Evolutionary conservation across 495 filamentous ascomycete genomes (phyloP).

Genomic region (Thermothielavioides terrestris): DNA sequence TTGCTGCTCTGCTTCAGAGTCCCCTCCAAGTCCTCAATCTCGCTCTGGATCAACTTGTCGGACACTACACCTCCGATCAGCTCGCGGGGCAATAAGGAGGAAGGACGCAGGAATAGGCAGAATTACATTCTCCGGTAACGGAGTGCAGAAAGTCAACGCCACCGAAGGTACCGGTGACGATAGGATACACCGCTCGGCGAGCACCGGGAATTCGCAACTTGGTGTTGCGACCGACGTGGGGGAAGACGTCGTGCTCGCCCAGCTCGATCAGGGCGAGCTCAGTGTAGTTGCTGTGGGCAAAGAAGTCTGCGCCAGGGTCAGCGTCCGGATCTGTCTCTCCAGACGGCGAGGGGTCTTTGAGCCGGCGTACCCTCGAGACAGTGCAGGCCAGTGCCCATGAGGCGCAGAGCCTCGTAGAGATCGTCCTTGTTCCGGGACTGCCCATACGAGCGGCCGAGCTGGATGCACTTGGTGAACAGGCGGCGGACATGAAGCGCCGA

Average conservation of each 20-base stretch:
- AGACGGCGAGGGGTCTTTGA: not conserved
- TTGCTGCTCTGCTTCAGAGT: constrained; percentile 54
- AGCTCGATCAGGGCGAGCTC: constrained; percentile 80
- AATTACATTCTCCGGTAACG: constrained; percentile 71
- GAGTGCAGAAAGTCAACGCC: constrained; percentile 82
- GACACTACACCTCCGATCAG: constrained; percentile 42
- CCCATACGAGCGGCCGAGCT: constrained; percentile 63
- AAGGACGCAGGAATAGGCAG: no score
- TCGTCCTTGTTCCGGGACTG: constrained; percentile 56
- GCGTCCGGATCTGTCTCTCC: no score
- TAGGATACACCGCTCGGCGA: constrained; percentile 56
- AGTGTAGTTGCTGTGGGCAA: constrained; percentile 84
- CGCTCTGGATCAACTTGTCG: constrained; percentile 80
- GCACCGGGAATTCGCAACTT: constrained; percentile 57
- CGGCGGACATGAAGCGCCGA: constrained; percentile 66
- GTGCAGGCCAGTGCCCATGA: constrained; percentile 79
- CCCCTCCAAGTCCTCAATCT: constrained; percentile 72
- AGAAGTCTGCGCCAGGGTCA: constrained; percentile 49
- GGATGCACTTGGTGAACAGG: constrained; percentile 61
- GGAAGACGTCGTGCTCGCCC: constrained; percentile 70
- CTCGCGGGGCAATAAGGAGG: not conserved
- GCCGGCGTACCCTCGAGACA: constrained; percentile 60
- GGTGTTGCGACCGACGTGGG: constrained; percentile 70
- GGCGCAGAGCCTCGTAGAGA: constrained; percentile 73
- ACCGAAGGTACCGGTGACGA: constrained; percentile 86